These are phyloP conservation scores for Fraxinus nigra DNA, from an alignment of 305 asterid species.

Conservation along the genomic window DNA sequence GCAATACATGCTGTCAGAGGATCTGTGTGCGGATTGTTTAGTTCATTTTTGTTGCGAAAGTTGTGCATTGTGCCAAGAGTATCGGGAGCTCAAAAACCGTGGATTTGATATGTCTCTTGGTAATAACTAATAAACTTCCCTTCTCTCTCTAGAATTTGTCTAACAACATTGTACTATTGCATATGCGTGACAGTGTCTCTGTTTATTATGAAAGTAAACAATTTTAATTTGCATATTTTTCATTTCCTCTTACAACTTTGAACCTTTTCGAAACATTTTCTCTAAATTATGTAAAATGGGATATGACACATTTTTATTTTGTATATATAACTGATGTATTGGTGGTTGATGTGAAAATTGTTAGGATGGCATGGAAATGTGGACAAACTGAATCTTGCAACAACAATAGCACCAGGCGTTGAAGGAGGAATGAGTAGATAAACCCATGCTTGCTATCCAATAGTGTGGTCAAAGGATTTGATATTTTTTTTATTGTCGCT, in stretches of 20 bases:
- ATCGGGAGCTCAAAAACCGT: slow-evolving; percentile 39
- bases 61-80: slow-evolving; percentile 43
- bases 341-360: not conserved
- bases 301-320: too few species aligned
- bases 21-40: slow-evolving; percentile 33
- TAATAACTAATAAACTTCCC: not conserved
- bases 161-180: not conserved
- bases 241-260: not conserved
- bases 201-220: too few species aligned
- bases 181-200: not conserved
- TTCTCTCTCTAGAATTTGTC: not conserved
- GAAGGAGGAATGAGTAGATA: slow-evolving; percentile 38
- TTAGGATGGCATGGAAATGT: slow-evolving; percentile 46
- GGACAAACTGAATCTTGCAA: slow-evolving; percentile 29
- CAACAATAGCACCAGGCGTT: slow-evolving; percentile 27
- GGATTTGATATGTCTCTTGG: slow-evolving; percentile 35
- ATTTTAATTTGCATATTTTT: too few species aligned
- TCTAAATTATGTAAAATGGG: too few species aligned
- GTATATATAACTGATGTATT: not conserved
- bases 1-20: slow-evolving; percentile 23
- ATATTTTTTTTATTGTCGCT: too few species aligned
- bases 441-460: too few species aligned
- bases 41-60: slow-evolving; percentile 35
- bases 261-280: too few species aligned
- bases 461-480: too few species aligned